These are phyloP conservation scores for Gonium pectorale DNA, from an alignment of 139 green algal genomes.

Conservation along the genomic window DNA sequence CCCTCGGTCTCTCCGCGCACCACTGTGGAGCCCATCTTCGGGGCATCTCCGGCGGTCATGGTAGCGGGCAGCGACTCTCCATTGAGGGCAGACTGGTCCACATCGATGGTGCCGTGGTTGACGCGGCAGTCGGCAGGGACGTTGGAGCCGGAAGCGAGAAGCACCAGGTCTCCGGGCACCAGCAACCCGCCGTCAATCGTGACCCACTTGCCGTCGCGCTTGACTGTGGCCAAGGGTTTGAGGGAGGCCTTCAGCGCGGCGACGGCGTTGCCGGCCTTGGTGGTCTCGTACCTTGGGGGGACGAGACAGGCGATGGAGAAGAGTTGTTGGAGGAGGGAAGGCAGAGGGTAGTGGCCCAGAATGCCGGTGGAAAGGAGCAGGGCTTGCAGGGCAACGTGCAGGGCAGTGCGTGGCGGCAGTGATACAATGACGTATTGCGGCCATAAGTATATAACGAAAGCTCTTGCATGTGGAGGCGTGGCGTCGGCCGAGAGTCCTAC, in stretches of 20 bases:
- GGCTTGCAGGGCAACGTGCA: too few species aligned
- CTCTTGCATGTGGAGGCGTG: too few species aligned
- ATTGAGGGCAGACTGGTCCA: slow-evolving; percentile 89
- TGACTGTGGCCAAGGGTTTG: slow-evolving; percentile 84
- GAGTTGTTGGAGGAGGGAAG: too few species aligned
- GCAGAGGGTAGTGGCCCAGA: too few species aligned
- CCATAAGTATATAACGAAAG: too few species aligned
- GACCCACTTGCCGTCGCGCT: slow-evolving; percentile 80
- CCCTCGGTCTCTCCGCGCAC: slow-evolving; percentile 77
- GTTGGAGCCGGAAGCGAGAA: slow-evolving; percentile 75
- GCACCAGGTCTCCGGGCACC: slow-evolving; percentile 84
- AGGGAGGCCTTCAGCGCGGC: slow-evolving; percentile 86
- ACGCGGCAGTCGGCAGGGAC: slow-evolving; percentile 83
- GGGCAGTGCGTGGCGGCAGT: too few species aligned
- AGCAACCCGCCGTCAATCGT: slow-evolving; percentile 77
- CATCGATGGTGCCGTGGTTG: slow-evolving; percentile 73
- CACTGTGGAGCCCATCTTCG: slow-evolving; percentile 90
- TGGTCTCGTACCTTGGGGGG: slow-evolving; percentile 40
- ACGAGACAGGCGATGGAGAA: too few species aligned
- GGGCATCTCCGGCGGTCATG: slow-evolving; percentile 74
- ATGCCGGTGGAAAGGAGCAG: too few species aligned
- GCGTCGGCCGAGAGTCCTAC: too few species aligned
- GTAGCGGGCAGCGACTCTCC: slow-evolving; percentile 91
- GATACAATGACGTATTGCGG: too few species aligned
- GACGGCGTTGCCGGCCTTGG: slow-evolving; percentile 87